These are phyloP conservation scores for Metschnikowia baotianmanensis DNA, from an alignment of 805 yeast genomes.

Conservation along the genomic window DNA sequence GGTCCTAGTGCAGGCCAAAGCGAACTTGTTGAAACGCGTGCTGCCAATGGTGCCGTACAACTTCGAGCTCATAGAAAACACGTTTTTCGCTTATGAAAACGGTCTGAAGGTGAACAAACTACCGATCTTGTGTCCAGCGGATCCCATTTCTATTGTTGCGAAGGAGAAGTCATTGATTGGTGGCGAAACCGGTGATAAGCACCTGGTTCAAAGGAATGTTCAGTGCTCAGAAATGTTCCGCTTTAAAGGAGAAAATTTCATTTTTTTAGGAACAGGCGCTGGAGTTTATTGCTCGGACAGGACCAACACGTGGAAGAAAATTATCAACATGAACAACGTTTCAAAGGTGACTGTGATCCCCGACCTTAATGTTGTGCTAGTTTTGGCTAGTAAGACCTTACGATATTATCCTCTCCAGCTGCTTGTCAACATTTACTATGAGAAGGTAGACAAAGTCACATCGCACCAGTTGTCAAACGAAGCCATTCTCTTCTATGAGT, in stretches of 20 bases:
- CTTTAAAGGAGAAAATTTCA: conserved; percentile 44
- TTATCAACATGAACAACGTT: conserved; percentile 51
- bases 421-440: conserved; percentile 56
- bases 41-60: conserved; percentile 51
- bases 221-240: conserved; percentile 46
- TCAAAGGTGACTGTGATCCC: conserved; percentile 61
- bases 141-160: conserved; percentile 42
- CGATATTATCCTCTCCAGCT: conserved; percentile 63
- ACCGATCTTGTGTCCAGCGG: conserved; percentile 51
- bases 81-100: conserved; percentile 63
- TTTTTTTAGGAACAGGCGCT: conserved; percentile 56
- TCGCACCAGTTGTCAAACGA: conserved; percentile 51
- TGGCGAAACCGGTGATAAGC: conserved; percentile 1
- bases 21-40: conserved; percentile 30
- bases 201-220: conserved; percentile 34
- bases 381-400: conserved; percentile 58
- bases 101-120: conserved; percentile 48
- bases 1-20: conserved; percentile 47
- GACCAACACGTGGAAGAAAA: conserved; percentile 55
- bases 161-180: background rate
- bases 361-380: conserved; percentile 51
- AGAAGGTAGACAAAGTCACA: conserved; percentile 36
- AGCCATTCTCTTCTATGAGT: conserved; percentile 53
- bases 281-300: conserved; percentile 61
- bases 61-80: conserved; percentile 52